These are phyloP conservation scores for Cercospora nicotianae DNA, from an alignment of 2,329 filamentous ascomycete genomes.

Conservation along the genomic window DNA sequence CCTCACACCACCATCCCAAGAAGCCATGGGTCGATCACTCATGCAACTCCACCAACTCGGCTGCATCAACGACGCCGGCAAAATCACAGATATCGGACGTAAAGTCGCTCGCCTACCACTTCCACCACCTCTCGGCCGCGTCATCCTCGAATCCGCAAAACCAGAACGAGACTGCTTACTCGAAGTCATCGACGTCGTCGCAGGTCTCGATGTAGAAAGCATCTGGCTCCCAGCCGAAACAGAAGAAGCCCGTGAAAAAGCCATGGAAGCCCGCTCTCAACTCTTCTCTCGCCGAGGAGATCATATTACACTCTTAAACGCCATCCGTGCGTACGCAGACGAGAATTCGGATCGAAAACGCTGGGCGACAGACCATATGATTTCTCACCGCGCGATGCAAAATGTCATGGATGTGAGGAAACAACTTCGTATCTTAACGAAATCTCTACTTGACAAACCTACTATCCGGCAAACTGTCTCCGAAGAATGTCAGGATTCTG, in stretches of 20 bases:
- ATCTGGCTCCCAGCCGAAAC: slow-evolving; percentile 61
- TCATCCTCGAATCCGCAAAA: slow-evolving; percentile 75
- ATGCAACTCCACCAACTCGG: slow-evolving; percentile 76
- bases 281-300: slow-evolving; percentile 63
- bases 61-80: slow-evolving; percentile 69
- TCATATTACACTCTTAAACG: slow-evolving; percentile 62
- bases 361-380: slow-evolving; percentile 60
- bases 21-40: slow-evolving; percentile 78
- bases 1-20: slow-evolving; percentile 74
- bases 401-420: slow-evolving; percentile 66
- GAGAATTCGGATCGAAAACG: slow-evolving; percentile 59
- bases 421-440: slow-evolving; percentile 59
- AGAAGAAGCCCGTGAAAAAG: slow-evolving; percentile 61
- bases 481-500: slow-evolving; percentile 50
- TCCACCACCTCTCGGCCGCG: slow-evolving; percentile 75
- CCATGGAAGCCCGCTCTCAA: slow-evolving; percentile 55
- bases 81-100: slow-evolving; percentile 70
- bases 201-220: slow-evolving; percentile 64
- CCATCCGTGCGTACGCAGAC: slow-evolving; percentile 59
- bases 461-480: slow-evolving; percentile 26
- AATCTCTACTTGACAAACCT: slow-evolving; percentile 45
- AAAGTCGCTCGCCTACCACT: slow-evolving; percentile 83
- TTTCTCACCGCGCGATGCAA: slow-evolving; percentile 65
- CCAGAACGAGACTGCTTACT: slow-evolving; percentile 70
- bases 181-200: slow-evolving; percentile 82